Evolutionary conservation across 306 rosid species (phyloP).

Genomic region (Dryas alaskensis): DNA sequence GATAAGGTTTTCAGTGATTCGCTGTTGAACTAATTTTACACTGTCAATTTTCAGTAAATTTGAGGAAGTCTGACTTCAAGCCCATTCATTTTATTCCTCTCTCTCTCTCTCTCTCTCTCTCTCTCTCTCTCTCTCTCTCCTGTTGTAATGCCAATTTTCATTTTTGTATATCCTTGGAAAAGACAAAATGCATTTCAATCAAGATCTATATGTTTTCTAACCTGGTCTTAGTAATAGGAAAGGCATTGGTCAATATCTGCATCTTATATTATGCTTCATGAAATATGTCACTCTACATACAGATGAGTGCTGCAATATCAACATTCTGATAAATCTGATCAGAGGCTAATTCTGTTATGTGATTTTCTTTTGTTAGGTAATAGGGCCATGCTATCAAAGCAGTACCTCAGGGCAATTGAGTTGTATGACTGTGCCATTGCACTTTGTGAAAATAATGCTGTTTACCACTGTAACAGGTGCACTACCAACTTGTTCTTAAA

Average conservation of each 20-base stretch:
- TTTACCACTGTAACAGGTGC: constrained; percentile 95
- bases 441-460: constrained; percentile 62
- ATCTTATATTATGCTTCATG: neutral
- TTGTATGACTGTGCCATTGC: constrained; percentile 76
- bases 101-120: neutral
- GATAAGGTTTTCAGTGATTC: neutral
- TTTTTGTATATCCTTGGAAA: neutral
- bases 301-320: neutral
- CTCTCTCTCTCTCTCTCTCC: neutral
- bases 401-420: constrained; percentile 67
- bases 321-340: constrained; percentile 18
- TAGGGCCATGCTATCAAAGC: constrained; percentile 69
- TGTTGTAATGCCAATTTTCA: neutral
- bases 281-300: neutral
- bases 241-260: neutral
- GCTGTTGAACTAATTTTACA: neutral
- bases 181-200: neutral
- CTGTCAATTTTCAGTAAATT: neutral
- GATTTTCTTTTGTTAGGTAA: constrained; percentile 59
- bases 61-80: neutral
- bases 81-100: neutral
- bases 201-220: too few relatives aligned
- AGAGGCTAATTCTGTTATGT: constrained; percentile 21
- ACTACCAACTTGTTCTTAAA: constrained; percentile 18
- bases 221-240: neutral